Conservation (phyloP, 441 rosid genomes). For the Eutrema salsugineum region DNA sequence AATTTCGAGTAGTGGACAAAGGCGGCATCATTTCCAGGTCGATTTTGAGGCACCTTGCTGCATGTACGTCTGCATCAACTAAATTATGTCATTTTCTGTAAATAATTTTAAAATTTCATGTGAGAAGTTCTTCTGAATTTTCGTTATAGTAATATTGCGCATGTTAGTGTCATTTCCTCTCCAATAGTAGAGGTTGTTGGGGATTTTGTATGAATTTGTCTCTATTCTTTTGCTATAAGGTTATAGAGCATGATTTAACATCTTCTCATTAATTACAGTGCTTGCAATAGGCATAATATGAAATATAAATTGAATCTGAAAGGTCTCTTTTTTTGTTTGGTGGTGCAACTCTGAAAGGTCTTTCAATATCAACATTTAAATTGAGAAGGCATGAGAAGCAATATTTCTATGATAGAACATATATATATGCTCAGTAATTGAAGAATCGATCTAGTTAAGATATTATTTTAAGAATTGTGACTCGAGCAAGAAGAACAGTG, state of each 20-base stretch:
- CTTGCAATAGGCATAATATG: neutral
- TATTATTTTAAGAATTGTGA: neutral
- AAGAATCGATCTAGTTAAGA: neutral
- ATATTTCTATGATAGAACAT: neutral
- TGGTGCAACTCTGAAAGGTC: neutral
- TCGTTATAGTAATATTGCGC: conserved; percentile 5
- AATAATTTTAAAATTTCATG: neutral
- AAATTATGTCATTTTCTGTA: neutral
- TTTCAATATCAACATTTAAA: neutral
- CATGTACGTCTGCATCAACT: conserved; percentile 17
- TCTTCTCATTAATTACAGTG: neutral
- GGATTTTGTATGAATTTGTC: conserved; percentile 1
- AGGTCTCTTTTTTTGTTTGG: too few relatives aligned
- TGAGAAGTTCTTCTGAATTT: neutral
- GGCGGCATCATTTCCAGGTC: conserved; percentile 18
- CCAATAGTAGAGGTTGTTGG: conserved; percentile 19
- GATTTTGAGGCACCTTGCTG: conserved; percentile 28
- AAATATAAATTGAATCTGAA: neutral
- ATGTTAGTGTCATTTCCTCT: conserved; percentile 18
- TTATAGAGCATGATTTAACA: neutral
- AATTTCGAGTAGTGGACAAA: conserved; percentile 21
- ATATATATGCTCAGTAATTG: neutral
- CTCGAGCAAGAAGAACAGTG: neutral
- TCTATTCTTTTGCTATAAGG: neutral
- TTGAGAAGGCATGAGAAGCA: neutral